A percentile compares a stretch with the other conserved stretches of the same genome.
Conservation (phyloP, 768 basidiomycete genomes). For the Cantharellus anzutake region DNA sequence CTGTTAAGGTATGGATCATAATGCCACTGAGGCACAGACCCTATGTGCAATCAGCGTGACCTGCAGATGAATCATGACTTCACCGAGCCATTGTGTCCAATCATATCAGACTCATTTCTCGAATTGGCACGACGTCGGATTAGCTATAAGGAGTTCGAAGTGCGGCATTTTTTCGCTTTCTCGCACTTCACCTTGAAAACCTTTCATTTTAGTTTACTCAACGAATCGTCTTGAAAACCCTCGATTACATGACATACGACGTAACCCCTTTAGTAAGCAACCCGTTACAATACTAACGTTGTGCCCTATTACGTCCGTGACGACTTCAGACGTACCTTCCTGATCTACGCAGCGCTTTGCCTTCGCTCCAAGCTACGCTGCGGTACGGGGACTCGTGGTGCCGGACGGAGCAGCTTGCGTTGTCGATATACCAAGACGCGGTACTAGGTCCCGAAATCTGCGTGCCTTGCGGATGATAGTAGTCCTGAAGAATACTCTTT, state of each 20-base stretch:
- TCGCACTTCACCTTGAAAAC: background rate
- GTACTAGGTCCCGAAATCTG: background rate
- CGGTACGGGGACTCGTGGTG: background rate
- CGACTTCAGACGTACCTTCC: background rate
- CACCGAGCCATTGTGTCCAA: background rate
- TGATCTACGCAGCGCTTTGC: background rate
- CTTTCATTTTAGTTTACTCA: background rate
- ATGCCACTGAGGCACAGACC: background rate
- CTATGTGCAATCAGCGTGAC: background rate
- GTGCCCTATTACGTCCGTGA: background rate
- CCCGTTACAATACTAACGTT: background rate
- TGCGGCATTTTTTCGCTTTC: background rate
- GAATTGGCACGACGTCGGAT: background rate
- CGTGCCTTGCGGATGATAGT: background rate
- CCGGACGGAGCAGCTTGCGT: background rate
- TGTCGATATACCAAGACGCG: background rate
- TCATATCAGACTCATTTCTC: background rate
- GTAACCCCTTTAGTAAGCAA: background rate
- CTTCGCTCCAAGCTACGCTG: background rate
- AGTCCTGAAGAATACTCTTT: background rate
- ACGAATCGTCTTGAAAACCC: background rate
- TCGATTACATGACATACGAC: background rate
- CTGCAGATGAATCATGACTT: background rate
- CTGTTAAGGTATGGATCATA: slow-evolving; percentile 5
- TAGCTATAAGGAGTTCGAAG: background rate